These are phyloP conservation scores for Tephrocybe rancida DNA, from an alignment of 768 basidiomycete species.

Conservation along the genomic window DNA sequence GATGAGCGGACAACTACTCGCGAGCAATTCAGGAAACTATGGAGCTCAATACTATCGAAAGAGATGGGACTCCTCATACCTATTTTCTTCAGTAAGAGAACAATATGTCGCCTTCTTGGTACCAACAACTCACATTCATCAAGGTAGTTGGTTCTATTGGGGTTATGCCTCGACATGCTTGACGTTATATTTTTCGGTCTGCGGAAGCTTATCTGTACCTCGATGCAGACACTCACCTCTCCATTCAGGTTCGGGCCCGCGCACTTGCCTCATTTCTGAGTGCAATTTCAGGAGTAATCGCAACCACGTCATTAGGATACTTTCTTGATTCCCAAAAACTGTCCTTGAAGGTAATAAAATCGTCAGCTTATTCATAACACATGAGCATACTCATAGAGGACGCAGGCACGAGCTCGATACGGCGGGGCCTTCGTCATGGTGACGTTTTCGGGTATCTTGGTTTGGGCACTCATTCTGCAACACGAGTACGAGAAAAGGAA, in stretches of 20 bases:
- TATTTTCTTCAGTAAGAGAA: conserved; percentile 17
- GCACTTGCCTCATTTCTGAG: conserved; percentile 20
- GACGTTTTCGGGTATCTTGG: conserved; percentile 15
- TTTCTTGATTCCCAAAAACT: conserved; percentile 18
- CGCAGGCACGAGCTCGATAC: conserved; percentile 14
- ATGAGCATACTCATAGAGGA: not conserved
- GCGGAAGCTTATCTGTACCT: not conserved
- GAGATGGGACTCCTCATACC: conserved; percentile 14
- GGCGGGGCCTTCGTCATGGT: conserved; percentile 18
- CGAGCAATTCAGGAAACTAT: conserved; percentile 16
- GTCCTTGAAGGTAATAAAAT: conserved; percentile 4
- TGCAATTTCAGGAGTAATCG: conserved; percentile 17
- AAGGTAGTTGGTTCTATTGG: conserved; percentile 25
- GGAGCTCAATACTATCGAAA: conserved; percentile 10
- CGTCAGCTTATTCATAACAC: not conserved
- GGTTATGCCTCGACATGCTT: conserved; percentile 22
- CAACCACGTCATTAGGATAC: conserved; percentile 15
- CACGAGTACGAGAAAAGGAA: conserved; percentile 13
- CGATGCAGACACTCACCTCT: not conserved
- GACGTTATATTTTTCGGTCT: conserved; percentile 19
- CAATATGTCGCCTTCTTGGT: not conserved
- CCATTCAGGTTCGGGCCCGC: conserved; percentile 17
- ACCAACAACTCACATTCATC: not conserved
- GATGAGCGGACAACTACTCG: conserved; percentile 14
- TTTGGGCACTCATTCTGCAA: conserved; percentile 22